Conservation (phyloP, 129 eudicot genomes). For the Centella asiatica region DNA sequence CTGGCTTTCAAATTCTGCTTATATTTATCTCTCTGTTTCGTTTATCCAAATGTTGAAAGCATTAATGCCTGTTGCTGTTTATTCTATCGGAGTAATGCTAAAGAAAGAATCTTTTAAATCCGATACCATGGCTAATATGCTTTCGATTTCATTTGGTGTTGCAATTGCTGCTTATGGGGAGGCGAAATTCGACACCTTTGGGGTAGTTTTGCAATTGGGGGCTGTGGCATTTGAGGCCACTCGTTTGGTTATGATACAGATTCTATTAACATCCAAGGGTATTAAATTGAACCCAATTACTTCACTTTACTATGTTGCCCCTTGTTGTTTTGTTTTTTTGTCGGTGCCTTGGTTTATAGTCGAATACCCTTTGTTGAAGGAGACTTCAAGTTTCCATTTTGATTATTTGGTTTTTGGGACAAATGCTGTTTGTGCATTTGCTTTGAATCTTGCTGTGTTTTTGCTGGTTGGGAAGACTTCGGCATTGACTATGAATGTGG, state of each 20-base stretch:
- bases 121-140: slow-evolving; percentile 40
- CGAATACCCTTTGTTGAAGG: slow-evolving; percentile 44
- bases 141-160: slow-evolving; percentile 61
- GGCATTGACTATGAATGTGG: slow-evolving; percentile 68
- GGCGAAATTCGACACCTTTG: slow-evolving; percentile 42
- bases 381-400: slow-evolving; percentile 35
- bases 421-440: slow-evolving; percentile 61
- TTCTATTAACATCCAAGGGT: slow-evolving; percentile 46
- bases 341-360: slow-evolving; percentile 49
- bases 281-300: slow-evolving; percentile 59
- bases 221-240: slow-evolving; percentile 67
- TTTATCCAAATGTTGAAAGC: slow-evolving; percentile 73
- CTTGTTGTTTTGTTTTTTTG: slow-evolving; percentile 56
- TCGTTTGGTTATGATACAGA: slow-evolving; percentile 56
- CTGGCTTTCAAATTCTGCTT: slow-evolving; percentile 69
- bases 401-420: slow-evolving; percentile 52
- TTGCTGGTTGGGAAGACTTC: slow-evolving; percentile 63
- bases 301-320: slow-evolving; percentile 59
- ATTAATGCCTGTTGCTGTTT: slow-evolving; percentile 67
- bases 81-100: slow-evolving; percentile 34
- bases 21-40: slow-evolving; percentile 57
- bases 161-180: slow-evolving; percentile 76
- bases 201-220: slow-evolving; percentile 48
- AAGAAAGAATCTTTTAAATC: slow-evolving; percentile 40
- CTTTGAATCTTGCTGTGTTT: slow-evolving; percentile 66